phyloP scores from a whole-genome alignment of 164 flowering plant species.

The Vitis rotundifolia region DNA sequence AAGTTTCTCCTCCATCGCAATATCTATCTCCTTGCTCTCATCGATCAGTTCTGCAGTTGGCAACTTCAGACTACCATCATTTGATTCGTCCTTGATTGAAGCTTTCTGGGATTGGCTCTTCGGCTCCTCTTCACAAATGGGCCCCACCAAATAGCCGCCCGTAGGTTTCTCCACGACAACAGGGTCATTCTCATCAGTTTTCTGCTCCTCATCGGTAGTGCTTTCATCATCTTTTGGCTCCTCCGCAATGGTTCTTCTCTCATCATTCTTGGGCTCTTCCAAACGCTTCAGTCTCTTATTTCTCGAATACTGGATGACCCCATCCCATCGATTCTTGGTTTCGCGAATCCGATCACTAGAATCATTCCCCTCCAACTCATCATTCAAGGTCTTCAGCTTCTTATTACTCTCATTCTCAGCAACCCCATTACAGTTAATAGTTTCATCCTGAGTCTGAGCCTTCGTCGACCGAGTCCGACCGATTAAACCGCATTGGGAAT shows the following conservation, averaged over 20 bases:
- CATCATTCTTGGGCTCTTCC: too few species aligned
- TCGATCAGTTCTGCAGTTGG: background rate
- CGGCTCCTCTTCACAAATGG: constrained; percentile 8
- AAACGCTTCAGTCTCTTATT: background rate
- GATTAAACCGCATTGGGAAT: constrained; percentile 18
- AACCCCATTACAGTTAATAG: constrained; percentile 8
- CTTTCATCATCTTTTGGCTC: background rate
- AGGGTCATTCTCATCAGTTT: background rate
- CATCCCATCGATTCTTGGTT: too few species aligned
- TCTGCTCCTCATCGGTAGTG: background rate
- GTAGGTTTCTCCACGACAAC: background rate
- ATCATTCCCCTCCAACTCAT: constrained; percentile 23
- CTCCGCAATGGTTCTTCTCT: background rate
- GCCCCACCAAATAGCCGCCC: constrained; percentile 1
- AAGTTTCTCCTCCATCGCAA: background rate
- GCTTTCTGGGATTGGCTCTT: background rate
- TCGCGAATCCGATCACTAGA: constrained; percentile 10
- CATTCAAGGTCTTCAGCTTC: constrained; percentile 16
- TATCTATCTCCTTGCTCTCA: background rate
- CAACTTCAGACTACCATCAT: too few species aligned
- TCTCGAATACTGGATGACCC: too few species aligned
- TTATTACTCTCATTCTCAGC: too few species aligned
- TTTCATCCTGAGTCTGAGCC: constrained; percentile 7
- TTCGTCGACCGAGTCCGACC: constrained; percentile 17
- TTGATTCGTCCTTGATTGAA: too few species aligned